Percentiles rank a stretch among this genome's conserved stretches.
Conservation (phyloP, 805 yeast genomes). For the Yamadazyma philogaea region DNA sequence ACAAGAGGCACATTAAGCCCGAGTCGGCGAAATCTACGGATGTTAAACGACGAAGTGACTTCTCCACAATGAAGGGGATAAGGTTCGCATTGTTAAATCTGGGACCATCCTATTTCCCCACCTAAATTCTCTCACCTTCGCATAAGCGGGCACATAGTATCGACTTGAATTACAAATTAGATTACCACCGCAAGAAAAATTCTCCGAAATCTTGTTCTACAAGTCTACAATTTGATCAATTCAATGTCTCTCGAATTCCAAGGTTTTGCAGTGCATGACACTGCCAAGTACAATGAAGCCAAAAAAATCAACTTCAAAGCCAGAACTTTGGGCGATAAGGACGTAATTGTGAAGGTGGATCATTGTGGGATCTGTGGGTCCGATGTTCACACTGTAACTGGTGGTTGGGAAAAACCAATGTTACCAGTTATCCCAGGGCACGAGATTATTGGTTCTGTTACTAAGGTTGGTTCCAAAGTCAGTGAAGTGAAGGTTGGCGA, state of each 20-base stretch:
- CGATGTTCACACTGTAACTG: conserved; percentile 54
- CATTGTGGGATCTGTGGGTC: conserved; percentile 67
- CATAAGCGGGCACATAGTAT: no score
- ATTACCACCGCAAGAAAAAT: no score
- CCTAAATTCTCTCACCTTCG: no score
- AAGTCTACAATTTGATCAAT: no score
- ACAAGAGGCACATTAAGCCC: no score
- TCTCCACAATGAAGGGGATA: no score
- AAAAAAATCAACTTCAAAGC: conserved; percentile 28
- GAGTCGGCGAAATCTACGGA: no score
- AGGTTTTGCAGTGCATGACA: conserved; percentile 33
- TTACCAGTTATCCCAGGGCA: conserved; percentile 49
- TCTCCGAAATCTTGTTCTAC: no score
- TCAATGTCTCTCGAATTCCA: conserved; percentile 5
- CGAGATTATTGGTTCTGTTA: conserved; percentile 61
- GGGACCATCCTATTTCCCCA: no score
- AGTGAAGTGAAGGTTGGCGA: conserved; percentile 58
- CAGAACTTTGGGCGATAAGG: conserved; percentile 30
- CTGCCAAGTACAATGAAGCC: conserved; percentile 32
- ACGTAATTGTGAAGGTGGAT: conserved; percentile 56
- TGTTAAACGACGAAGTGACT: no score
- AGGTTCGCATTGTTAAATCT: no score
- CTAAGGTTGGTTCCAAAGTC: conserved; percentile 57
- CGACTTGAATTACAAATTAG: no score
- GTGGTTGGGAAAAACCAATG: conserved; percentile 45